Evolutionary conservation across 768 basidiomycete genomes (phyloP), one percentile per base, ranked within the genome.

Genomic region (Epithele typhae): DNA sequence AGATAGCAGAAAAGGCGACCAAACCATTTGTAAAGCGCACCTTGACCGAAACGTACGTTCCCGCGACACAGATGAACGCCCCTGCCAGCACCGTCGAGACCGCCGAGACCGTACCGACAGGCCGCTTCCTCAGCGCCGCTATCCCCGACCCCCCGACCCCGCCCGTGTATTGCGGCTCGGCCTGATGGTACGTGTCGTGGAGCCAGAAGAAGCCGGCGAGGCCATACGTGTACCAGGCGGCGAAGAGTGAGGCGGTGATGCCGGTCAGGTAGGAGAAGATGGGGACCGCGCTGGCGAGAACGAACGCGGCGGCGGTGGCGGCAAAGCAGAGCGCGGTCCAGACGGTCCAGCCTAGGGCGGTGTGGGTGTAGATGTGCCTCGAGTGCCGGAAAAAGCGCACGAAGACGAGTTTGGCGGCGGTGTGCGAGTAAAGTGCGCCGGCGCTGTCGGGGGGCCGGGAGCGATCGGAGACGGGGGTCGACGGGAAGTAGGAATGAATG

Each of bases 201-300:
- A 79, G 46, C 73, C 75, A 79, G 61, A 79, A 79, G 52, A 74
- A 75, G 2, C 77, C 75, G 9, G 75, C 74, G 7, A 74, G 46
- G 22, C 77, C 76, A 51, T 78, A 77, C 12, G 78, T 78, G 54
- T 75, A 80, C 76, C 78, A 79, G n/a, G 74, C 69, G 7, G 78
- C 77, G 50, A 80, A 79, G 18, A 79, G 63, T 15, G 76, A 65
- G 8, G 77, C 77, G 11, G 75, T 60, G 49, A 79, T 73, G 12
- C 77, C 74, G 25, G 76, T 75, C 30, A 79, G 60, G 52, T 76
- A 70, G 18, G 75, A 77, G 54, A 79, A 78, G 30, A 79, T 77
- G 3, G 78, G 77, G 5, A 80, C 76, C 3, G 74, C 68, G 34
- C 71, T 65, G 25, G 74, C 74, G 40, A 79, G 60, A 18, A 78